phyloP scores from a whole-genome alignment of 1,139 yeast genomes.

The Pichia kudriavzevii region DNA sequence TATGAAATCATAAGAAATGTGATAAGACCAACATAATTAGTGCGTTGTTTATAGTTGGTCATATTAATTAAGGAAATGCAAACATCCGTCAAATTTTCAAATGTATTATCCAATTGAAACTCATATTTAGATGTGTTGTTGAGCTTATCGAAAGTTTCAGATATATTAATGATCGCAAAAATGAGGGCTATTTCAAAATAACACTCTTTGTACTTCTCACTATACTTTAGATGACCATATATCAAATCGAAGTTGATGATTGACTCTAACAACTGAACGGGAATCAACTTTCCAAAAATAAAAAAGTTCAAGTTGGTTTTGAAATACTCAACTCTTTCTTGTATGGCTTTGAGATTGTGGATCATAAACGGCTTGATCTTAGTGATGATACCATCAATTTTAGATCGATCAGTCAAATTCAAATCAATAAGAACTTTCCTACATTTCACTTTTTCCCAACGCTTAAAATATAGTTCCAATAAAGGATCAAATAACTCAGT shows the following conservation, averaged over 20 bases:
- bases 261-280: slow-evolving; percentile 6
- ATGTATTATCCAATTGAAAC: neutral
- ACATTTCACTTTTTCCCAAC: slow-evolving; percentile 1
- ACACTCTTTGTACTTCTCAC: neutral
- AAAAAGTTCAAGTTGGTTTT: slow-evolving; percentile 13
- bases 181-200: slow-evolving; percentile 2
- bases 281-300: slow-evolving; percentile 14
- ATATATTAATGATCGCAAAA: slow-evolving; percentile 1
- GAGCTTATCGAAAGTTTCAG: neutral
- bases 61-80: slow-evolving; percentile 1
- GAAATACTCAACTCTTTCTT: slow-evolving; percentile 18
- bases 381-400: neutral
- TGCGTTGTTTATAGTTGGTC: neutral
- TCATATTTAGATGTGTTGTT: neutral
- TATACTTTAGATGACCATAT: neutral
- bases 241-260: neutral
- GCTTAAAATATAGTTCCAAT: slow-evolving; percentile 1
- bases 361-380: slow-evolving; percentile 1
- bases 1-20: neutral
- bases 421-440: neutral
- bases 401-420: neutral
- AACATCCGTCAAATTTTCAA: slow-evolving; percentile 1
- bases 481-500: slow-evolving; percentile 4
- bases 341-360: slow-evolving; percentile 15
- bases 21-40: slow-evolving; percentile 1